Base-by-base conservation (phyloP, 2,329 filamentous ascomycete genomes). In the Venturia carpophila region DNA sequence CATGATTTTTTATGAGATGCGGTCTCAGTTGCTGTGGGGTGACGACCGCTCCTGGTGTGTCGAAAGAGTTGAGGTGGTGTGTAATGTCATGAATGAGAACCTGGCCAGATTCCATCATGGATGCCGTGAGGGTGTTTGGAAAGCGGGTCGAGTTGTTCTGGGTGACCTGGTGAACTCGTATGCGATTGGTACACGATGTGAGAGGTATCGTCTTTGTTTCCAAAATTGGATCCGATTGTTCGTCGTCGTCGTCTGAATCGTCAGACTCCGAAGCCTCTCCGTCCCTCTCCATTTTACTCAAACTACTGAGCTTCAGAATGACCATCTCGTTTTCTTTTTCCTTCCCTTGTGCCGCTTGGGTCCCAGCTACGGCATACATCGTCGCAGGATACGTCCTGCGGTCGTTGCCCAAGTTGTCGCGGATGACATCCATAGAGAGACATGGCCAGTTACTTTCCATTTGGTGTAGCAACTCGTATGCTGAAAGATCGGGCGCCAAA, bases 381-480 rank as follows among this genome's bases (percentile, higher is more conserved):
- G 93, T 97, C 62, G 92, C 91, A 34, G 94, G 94, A 77, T 95
- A 99, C n/a, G 88, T 87, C 76, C 88, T 95, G 73, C 94, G 88
- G 76, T 91, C 87, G 74, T 96, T 89, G 69, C 94, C 94, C 21
- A 99, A 84, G 63, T 83, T 82, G 78, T 99, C 94, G 71, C 84
- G 87, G 68, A 99, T 78, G 67, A 99, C 88, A 75, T 97, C 94
- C 77, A 97, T 96, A 1, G 93, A 97, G 19, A 99, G 84, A 75
- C 94, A 99, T 3, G 94, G 94, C 94, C 94, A 99, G 0, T 92
- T 92, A 9, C 92, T 92, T 76, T 89, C 94, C 68, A 99, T 84
- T 67, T 87, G 91, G 81, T 99, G 94, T 67, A 99, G 86, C 92
- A 99, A 95, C 75, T 97, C 89, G 80, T 99, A 99, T 6, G 93